Evolutionary conservation across 495 filamentous ascomycete genomes (phyloP).

Genomic region (Saxispiralis lemnorum): DNA sequence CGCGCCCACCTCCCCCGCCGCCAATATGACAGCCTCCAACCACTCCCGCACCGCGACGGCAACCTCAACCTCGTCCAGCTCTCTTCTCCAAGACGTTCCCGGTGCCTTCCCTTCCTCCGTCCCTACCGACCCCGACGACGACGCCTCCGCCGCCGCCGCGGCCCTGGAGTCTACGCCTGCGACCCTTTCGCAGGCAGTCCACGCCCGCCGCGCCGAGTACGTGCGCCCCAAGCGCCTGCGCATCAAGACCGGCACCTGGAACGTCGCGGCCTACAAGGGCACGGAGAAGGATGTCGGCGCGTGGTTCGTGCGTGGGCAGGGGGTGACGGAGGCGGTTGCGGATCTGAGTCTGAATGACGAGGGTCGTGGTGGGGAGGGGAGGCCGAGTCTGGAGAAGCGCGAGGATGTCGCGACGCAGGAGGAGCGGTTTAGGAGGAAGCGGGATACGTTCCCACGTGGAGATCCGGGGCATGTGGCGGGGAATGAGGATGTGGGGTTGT

Average conservation of each 20-base stretch:
- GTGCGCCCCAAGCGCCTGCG: slow-evolving; percentile 48
- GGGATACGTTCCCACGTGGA: slow-evolving; percentile 24
- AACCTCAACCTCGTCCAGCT: slow-evolving; percentile 4
- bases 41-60: neutral
- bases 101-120: slow-evolving; percentile 21
- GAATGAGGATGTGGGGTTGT: slow-evolving; percentile 59
- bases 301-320: slow-evolving; percentile 71
- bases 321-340: slow-evolving; percentile 41
- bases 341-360: slow-evolving; percentile 28
- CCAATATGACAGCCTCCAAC: no score
- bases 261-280: slow-evolving; percentile 65
- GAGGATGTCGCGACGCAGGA: slow-evolving; percentile 30
- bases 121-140: neutral
- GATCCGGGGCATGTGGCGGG: slow-evolving; percentile 25
- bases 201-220: slow-evolving; percentile 61
- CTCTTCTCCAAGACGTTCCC: slow-evolving; percentile 20
- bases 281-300: slow-evolving; percentile 70
- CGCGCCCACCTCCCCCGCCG: no score
- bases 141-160: neutral
- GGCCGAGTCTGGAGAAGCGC: slow-evolving; percentile 14
- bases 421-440: slow-evolving; percentile 22
- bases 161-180: neutral
- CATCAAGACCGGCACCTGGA: slow-evolving; percentile 87
- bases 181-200: slow-evolving; percentile 42
- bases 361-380: slow-evolving; percentile 8